Evolutionary conservation across 106 monocot genomes (phyloP).

Genomic region (Posidonia australis): DNA sequence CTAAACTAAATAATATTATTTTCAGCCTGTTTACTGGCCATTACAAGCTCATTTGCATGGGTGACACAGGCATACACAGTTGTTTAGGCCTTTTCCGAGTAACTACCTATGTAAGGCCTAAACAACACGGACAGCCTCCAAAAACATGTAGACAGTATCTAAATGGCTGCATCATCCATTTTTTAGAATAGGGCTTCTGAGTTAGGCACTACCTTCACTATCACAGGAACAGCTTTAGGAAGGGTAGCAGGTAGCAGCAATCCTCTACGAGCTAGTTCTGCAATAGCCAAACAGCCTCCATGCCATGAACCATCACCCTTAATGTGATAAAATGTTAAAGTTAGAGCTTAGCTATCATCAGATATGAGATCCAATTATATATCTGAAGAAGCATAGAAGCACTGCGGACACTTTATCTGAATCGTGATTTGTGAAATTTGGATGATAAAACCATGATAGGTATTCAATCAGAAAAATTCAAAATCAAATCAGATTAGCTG

Average conservation of each 20-base stretch:
- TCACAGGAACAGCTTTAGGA: slow-evolving; percentile 81
- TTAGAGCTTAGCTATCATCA: neutral
- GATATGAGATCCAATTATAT: neutral
- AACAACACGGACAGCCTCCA: neutral
- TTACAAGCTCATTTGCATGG: too few relatives aligned
- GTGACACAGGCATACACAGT: neutral
- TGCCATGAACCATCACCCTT: slow-evolving; percentile 99
- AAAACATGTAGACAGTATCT: neutral
- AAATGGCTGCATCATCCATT: too few relatives aligned
- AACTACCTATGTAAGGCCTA: neutral
- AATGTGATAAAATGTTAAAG: slow-evolving; percentile 9
- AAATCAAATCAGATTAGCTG: slow-evolving; percentile 2
- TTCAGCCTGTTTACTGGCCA: too few relatives aligned
- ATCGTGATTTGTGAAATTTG: neutral
- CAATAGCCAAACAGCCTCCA: slow-evolving; percentile 95
- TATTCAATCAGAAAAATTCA: neutral
- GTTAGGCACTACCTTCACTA: slow-evolving; percentile 45
- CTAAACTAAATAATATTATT: too few relatives aligned
- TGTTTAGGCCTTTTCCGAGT: neutral
- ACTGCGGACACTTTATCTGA: neutral
- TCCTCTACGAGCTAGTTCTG: slow-evolving; percentile 94
- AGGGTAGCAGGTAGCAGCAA: slow-evolving; percentile 72
- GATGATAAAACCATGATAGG: neutral
- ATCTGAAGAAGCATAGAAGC: neutral
- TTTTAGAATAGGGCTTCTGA: neutral